Evolutionary conservation across 1,284 basidiomycete species (phyloP), one percentile per base, ranked within the genome.

Genomic region (Fomitopsis schrenkii): DNA sequence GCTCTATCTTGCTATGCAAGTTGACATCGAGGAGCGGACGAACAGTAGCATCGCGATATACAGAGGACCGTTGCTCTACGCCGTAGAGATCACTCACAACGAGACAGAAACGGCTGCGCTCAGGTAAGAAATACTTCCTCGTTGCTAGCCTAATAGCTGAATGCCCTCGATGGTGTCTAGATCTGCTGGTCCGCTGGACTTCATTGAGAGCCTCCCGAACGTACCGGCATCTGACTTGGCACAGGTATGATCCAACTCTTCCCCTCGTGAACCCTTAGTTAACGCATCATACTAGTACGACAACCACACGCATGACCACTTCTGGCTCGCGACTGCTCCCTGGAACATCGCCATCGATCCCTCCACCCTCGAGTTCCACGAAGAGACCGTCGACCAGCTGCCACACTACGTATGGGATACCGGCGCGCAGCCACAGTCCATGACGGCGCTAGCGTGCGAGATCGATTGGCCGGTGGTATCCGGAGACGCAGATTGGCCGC

Each of bases 301-400:
- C 44, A 58, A 38, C 33, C 42, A 58, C 19, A 58, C 56, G 22
- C 44, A 44, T n/a, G 56, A 58, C 19, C 56, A 48, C 36, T 48
- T 33, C 6, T 58, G 56, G 56, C 56, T 58, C 59, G 77, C 82
- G 19, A 79, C 78, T 1, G 74, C 64, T 2, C 62, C 73, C 5
- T 85, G 83, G 84, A 77, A 84, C 66, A 84, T 78, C 66, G 83
- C 83, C 26, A 84, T 85, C 64, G 83, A 85, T 67, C 80, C 83
- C 5, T 66, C 76, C 4, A 82, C 82, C n/a, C 70, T 85, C 48
- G 72, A 71, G 52, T 85, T 85, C 73, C 68, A 73, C 63, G 75
- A 76, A 42, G 72, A 67, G 8, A 42, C 76, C 5, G 72, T 74
- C 10, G 76, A 76, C 12, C 69, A 65, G 19, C 75, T 84, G 30